Evolutionary conservation across 192 early-diverging fungal genomes (phyloP), one percentile per base, ranked within the genome.

Genomic region (Backusella australiensis): DNA sequence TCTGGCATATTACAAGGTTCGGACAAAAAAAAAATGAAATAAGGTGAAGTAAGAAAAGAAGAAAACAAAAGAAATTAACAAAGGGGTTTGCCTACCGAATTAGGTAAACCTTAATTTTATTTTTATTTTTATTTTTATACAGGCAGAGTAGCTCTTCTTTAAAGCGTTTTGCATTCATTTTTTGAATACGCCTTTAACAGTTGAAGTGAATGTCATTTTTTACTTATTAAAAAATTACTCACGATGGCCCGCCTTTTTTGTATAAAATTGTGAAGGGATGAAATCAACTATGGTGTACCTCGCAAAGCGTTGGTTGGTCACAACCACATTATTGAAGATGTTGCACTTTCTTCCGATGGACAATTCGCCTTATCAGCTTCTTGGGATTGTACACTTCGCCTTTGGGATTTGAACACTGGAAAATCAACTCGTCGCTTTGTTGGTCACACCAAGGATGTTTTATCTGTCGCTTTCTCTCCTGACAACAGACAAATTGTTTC

Each of bases 401-500:
- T 99, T 83, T 99, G 97, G 97, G 95, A 99, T 90, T 86, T 98
- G 86, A 94, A 90, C 89, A 94, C 91, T 71, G 97, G 97, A 67
- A 82, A 87, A 76, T 96, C 96, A 87, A 96, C 95, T 82, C 92
- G 95, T 79, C 94, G 92, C 74, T 98, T 99, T 85, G 90, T 97
- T 76, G 96, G 96, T 75, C 97, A 98, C 93, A 91, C 86, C 82
- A 94, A 94, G 86, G 96, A 98, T 86, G 96, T 99, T 75, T 84
- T 98, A 71, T 99, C 97, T 44, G 97, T 98, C 73, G 94, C 96
- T 81, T 99, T 99, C 94, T 98, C 97, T 78, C 93, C 96, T 26
- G 97, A 99, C 87, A 98, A 98, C 92, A 93, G 96, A 80, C 96
- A 98, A 90, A 98, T 99, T 84, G 95, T 98, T 79, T 97, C 96